Base-by-base conservation (phyloP, 768 basidiomycete species). In the Russula earlei region DNA sequence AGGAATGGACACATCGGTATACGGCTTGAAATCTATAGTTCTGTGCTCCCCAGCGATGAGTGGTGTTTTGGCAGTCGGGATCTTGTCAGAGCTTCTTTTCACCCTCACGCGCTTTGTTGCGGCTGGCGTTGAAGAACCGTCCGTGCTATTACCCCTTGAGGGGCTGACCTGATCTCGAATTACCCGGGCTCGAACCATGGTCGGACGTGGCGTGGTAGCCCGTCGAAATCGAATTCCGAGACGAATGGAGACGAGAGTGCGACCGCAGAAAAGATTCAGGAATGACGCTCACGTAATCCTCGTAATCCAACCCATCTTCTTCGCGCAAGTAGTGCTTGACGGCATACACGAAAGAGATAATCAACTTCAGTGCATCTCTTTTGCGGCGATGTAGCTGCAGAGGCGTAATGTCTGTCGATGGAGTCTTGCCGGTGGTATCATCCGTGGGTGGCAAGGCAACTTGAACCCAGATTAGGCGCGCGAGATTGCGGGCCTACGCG, bases 251-350 rank as follows among this genome's bases (percentile, higher is more conserved):
- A 50, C 49, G 42, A 24, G 65, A 63, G 22, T 53, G 54, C 22
- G 60, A 75, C 52, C 77, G 76, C 40, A 71, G 67, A 56, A 88
- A 82, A 15, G 76, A 77, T 4, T 75, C 63, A 0, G 91, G 90
- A 19, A 93, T 69, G 52, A 92, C 73, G 11, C 77, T 83, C 0
- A 65, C 67, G 62, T 85, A 84, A 68, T 92, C 90, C 2, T 76
- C 73, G 64, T 81, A 82, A 22, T 83, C 74, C 9, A 81, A 68
- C 3, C 91, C 88, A 65, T 89, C 88, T 62, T 91, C 86, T 48
- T 83, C 87, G 42, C 91, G 87, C 48, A 93, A 77, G 67, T 93
- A 91, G 67, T 95, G 85, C 66, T 82, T 82, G 15, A 74, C 80
- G 49, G 88, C 81, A 65, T 80, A 85, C 9, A 82, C 82, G 66